Conservation (phyloP, 2,329 filamentous ascomycete species). For the Botrytis squamosa region DNA sequence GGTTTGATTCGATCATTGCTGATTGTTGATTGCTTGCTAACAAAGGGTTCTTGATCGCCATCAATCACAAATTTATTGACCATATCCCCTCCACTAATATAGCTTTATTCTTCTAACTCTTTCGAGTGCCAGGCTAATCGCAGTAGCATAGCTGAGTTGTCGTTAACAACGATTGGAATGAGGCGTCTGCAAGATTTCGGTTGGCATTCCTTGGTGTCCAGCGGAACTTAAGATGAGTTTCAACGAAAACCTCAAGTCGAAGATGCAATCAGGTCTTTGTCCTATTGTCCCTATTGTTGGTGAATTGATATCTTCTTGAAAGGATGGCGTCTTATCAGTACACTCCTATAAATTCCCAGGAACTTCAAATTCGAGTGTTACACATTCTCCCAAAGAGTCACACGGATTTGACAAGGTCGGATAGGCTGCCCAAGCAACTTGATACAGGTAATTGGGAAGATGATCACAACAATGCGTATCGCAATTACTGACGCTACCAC, state of each 20-base stretch:
- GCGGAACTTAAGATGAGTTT: neutral
- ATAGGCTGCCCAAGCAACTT: neutral
- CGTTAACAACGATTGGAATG: neutral
- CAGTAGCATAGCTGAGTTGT: neutral
- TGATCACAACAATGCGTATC: neutral
- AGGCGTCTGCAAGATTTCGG: slow-evolving; percentile 8
- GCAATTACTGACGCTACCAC: neutral
- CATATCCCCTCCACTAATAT: neutral
- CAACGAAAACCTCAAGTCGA: neutral
- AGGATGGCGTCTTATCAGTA: slow-evolving; percentile 7
- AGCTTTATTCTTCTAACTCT: neutral
- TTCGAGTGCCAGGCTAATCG: neutral
- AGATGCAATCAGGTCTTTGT: neutral
- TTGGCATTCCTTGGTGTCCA: neutral
- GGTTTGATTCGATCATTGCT: neutral
- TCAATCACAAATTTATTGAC: neutral
- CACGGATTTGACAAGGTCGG: no score
- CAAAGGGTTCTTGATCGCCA: neutral
- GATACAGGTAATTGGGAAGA: neutral
- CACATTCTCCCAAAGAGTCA: neutral
- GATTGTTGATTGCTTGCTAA: neutral
- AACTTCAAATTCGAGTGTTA: slow-evolving; percentile 9
- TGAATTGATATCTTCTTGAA: neutral
- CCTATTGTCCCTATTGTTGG: neutral
- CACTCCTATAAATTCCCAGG: neutral